A percentile compares a stretch with the other conserved stretches of the same genome.
Evolutionary conservation across 2,329 filamentous ascomycete genomes (phyloP).

Genomic region (Fusarium gaditjirri): DNA sequence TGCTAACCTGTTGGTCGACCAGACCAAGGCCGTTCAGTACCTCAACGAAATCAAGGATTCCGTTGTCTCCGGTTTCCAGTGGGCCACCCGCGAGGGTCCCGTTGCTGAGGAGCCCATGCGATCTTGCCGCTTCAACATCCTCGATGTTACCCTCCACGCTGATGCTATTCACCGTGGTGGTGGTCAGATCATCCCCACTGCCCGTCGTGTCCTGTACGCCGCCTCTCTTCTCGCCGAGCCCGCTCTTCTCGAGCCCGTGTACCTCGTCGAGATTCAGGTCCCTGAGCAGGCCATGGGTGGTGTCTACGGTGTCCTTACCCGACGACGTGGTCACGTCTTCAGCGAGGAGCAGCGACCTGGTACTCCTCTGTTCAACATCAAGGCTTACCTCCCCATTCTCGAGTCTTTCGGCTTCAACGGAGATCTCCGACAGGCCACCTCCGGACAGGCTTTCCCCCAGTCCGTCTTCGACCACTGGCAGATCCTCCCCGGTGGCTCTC

Average conservation of each 20-base stretch:
- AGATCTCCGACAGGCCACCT: conserved; percentile 92
- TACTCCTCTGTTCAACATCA: conserved; percentile 99
- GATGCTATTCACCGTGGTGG: conserved; percentile 99
- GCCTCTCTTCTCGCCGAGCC: conserved; percentile 90
- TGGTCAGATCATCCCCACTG: conserved; percentile 98
- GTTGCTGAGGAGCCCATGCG: conserved; percentile 99
- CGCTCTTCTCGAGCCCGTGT: conserved; percentile 94
- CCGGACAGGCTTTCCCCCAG: conserved; percentile 98
- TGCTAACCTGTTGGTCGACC: conserved; percentile 98
- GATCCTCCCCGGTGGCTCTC: conserved; percentile 91
- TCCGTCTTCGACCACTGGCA: conserved; percentile 99
- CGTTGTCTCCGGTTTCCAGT: conserved; percentile 99
- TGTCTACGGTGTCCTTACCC: conserved; percentile 99
- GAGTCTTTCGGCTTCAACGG: conserved; percentile 99
- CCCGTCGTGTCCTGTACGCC: conserved; percentile 97
- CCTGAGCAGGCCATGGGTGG: conserved; percentile 99
- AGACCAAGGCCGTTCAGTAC: conserved; percentile 99
- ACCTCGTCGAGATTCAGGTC: conserved; percentile 99
- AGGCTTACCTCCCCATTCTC: conserved; percentile 95
- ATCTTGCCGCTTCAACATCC: conserved; percentile 96
- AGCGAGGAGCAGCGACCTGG: conserved; percentile 96
- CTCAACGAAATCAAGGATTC: conserved; percentile 99
- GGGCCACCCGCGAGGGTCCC: conserved; percentile 97
- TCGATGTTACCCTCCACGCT: conserved; percentile 99
- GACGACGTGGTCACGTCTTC: conserved; percentile 99